Percentiles rank a stretch among this genome's conserved stretches.
Evolutionary conservation across 441 rosid genomes (phyloP).

Genomic region (Mallotus repandus): DNA sequence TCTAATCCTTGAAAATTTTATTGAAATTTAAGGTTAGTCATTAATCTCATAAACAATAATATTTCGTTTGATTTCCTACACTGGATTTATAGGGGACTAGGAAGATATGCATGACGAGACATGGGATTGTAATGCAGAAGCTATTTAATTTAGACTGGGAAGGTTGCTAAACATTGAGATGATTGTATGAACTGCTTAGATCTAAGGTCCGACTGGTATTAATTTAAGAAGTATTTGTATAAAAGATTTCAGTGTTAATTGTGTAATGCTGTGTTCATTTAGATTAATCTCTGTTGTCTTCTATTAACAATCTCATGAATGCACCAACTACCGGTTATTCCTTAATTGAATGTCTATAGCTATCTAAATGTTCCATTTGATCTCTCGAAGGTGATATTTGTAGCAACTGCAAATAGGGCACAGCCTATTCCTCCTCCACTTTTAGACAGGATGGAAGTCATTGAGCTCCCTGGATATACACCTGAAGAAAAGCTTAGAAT

Average conservation of each 20-base stretch:
- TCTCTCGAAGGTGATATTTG: constrained; percentile 92
- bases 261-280: constrained; percentile 10
- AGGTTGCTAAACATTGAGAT: neutral
- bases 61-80: neutral
- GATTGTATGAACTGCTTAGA: neutral
- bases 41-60: neutral
- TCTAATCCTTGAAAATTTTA: neutral
- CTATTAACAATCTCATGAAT: constrained; percentile 16
- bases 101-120: neutral
- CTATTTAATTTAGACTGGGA: neutral
- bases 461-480: constrained; percentile 97
- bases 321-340: constrained; percentile 18
- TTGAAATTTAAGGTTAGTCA: neutral
- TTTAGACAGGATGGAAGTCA: constrained; percentile 96
- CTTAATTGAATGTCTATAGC: constrained; percentile 63
- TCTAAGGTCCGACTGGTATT: neutral
- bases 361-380: constrained; percentile 97
- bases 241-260: neutral
- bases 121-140: neutral
- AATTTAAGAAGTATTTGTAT: neutral
- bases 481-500: constrained; percentile 94
- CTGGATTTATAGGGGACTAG: neutral
- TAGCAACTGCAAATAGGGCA: constrained; percentile 92
- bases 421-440: constrained; percentile 98
- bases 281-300: neutral